Evolutionary conservation across 805 yeast genomes (phyloP).

Genomic region (Saccharomycopsis javanensis): DNA sequence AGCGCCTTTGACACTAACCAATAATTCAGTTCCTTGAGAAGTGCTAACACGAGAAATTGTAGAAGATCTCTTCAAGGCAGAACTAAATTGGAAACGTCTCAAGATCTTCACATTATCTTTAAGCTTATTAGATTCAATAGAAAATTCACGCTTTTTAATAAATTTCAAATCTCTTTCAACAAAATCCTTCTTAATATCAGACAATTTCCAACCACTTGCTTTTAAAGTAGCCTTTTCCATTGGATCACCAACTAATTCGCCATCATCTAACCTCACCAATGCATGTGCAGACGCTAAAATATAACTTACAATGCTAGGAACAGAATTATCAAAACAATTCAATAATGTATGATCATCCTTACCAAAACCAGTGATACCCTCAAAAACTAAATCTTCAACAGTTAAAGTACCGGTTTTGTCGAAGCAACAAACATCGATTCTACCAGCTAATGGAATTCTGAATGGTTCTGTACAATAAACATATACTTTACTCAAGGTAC

Average conservation of each 20-base stretch:
- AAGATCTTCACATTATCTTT: constrained; percentile 53
- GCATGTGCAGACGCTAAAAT: constrained; percentile 96
- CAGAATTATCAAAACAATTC: constrained; percentile 38
- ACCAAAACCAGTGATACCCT: constrained; percentile 84
- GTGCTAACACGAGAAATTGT: constrained; percentile 53
- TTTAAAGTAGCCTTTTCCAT: constrained; percentile 95
- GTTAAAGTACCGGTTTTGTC: constrained; percentile 98
- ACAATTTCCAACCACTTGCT: constrained; percentile 79
- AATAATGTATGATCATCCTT: constrained; percentile 43
- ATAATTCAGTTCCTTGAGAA: constrained; percentile 34
- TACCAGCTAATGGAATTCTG: constrained; percentile 95
- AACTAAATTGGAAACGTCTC: constrained; percentile 95
- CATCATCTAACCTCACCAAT: constrained; percentile 85
- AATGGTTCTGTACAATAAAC: constrained; percentile 98
- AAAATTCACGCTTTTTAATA: constrained; percentile 20
- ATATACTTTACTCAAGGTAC: constrained; percentile 77
- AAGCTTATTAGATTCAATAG: constrained; percentile 13
- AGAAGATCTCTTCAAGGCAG: constrained; percentile 92
- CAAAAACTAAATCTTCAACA: constrained; percentile 91
- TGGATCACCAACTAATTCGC: constrained; percentile 97
- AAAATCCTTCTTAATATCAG: constrained; percentile 48
- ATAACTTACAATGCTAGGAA: constrained; percentile 57
- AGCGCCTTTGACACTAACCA: constrained; percentile 93
- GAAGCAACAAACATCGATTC: constrained; percentile 96
- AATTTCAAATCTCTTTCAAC: constrained; percentile 37